Evolutionary conservation across 768 basidiomycete genomes (phyloP).

Genomic region (Porpolomopsis calyptriformis): DNA sequence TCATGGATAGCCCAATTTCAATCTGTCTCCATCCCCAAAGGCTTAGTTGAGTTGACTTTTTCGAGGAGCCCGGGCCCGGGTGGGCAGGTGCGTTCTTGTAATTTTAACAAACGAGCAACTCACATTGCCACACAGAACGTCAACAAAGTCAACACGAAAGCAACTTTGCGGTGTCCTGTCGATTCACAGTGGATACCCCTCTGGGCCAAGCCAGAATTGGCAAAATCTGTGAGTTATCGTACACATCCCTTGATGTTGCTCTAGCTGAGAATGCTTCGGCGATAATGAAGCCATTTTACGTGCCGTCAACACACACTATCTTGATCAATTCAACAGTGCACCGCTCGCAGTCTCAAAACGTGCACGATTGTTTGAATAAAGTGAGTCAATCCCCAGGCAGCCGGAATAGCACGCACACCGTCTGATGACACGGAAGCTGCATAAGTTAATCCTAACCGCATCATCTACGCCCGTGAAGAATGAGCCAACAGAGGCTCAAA

Average conservation of each 20-base stretch:
- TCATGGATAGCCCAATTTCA: constrained; percentile 47
- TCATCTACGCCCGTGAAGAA: constrained; percentile 38
- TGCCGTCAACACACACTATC: constrained; percentile 56
- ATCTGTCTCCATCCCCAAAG: constrained; percentile 33
- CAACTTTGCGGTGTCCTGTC: constrained; percentile 48
- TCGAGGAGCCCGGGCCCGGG: constrained; percentile 78
- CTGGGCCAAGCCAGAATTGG: constrained; percentile 47
- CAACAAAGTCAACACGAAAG: constrained; percentile 85
- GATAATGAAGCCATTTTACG: constrained; percentile 45
- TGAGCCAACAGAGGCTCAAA: constrained; percentile 45
- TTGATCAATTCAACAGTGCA: constrained; percentile 57
- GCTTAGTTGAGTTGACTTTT: constrained; percentile 52
- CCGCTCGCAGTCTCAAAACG: constrained; percentile 71
- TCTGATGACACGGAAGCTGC: not conserved
- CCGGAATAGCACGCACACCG: not conserved
- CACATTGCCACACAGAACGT: constrained; percentile 47
- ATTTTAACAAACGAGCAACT: not conserved
- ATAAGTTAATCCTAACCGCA: constrained; percentile 17
- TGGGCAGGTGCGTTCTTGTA: constrained; percentile 49
- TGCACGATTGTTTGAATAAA: constrained; percentile 63
- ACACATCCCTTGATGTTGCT: not conserved
- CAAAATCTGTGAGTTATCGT: constrained; percentile 34
- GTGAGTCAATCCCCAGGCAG: constrained; percentile 22
- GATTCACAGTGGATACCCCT: constrained; percentile 55
- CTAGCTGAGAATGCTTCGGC: not conserved